phyloP scores from a whole-genome alignment of 306 rosid species.

The Citrullus amarus region DNA sequence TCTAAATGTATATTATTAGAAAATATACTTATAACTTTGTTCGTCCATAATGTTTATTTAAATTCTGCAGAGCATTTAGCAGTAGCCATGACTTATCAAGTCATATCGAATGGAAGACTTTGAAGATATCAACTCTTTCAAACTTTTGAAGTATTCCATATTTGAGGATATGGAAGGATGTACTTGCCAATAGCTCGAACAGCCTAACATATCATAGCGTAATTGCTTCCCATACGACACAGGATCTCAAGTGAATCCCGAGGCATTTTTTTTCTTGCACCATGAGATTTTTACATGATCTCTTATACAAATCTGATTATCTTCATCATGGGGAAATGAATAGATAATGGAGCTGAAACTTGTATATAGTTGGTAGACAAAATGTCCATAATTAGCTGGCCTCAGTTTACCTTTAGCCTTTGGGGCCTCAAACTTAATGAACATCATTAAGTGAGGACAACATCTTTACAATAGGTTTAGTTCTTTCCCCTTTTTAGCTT shows the following conservation, averaged over 20 bases:
- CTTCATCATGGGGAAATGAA: constrained; percentile 3
- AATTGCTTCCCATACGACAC: neutral
- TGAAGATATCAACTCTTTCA: neutral
- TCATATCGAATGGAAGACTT: neutral
- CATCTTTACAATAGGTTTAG: neutral
- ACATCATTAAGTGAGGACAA: neutral
- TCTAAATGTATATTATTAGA: neutral
- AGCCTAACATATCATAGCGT: neutral
- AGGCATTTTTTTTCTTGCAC: neutral
- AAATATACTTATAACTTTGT: neutral
- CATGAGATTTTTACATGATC: constrained; percentile 1
- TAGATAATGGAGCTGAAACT: constrained; percentile 1
- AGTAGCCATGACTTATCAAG: neutral
- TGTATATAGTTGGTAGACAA: neutral
- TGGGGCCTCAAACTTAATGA: neutral
- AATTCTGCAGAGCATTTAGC: neutral
- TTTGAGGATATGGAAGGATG: neutral
- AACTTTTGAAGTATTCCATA: neutral
- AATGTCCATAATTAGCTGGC: constrained; percentile 2
- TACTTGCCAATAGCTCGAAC: neutral
- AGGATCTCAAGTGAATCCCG: neutral
- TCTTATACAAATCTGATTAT: neutral
- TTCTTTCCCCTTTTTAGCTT: neutral
- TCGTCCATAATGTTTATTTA: neutral
- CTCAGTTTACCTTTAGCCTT: neutral